Base-by-base conservation (phyloP, 1,139 yeast genomes). In the Spathaspora sp. region DNA sequence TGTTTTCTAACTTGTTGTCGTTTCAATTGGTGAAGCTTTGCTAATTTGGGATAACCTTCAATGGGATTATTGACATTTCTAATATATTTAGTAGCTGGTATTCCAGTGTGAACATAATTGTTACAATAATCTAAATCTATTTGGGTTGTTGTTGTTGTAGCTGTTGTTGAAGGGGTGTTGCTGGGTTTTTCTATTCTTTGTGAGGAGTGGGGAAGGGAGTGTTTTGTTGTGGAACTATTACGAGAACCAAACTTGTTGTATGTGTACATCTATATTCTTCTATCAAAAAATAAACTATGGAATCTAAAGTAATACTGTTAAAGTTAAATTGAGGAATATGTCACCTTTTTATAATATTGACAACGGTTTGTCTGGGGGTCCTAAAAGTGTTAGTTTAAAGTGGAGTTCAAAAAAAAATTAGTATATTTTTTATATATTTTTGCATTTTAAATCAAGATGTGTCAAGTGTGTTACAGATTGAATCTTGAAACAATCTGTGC, bases 11-110 rank as follows among this genome's bases (percentile, higher is more conserved):
- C 57, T 49, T 77, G 74, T 72, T 84, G 51, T 60, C 68, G 68
- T 57, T 89, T 89, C 54, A 89, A 68, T 39, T 76, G 74, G 53
- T 87, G 82, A 44, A 91, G 67, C 55, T 73, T 76, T 54, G 84
- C 87, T 20, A 90, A 71, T 60, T 87, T 87, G 2, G 97, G 97
- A 56, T 91, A 91, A 1, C 97, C 97, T 48, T 81, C 85, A 2
- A 84, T 78, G 1, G 91, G 84, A 48, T 81, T 78, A 26, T 69
- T 67, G 2, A 80, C 70, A 61, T 91, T 90, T 45, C 85, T 75
- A 29, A 91, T 81, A 56, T 76, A 81, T 24, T 69, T 68, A 38
- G 81, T 82, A 0, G 97, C 96, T 0, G 63, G 53, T 24, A 48
- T 50, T 0, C 84, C 86, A 0, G 84, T 70, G 51, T 83, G 87